Conservation (phyloP, 202 grass and related monocot genomes). For the Setaria viridis region DNA sequence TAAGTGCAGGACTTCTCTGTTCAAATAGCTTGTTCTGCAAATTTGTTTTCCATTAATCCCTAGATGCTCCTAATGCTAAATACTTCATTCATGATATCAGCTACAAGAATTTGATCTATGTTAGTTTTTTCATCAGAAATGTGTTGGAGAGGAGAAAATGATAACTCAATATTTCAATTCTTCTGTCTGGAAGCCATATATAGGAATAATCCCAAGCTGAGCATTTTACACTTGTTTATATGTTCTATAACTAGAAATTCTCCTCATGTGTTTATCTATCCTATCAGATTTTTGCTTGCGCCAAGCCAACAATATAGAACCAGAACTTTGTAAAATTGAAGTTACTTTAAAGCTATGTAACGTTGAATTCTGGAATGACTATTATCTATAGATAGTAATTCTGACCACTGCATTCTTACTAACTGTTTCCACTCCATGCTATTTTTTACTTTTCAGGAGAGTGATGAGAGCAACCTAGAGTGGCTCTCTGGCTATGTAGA, state of each 20-base stretch:
- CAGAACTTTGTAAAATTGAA: not conserved
- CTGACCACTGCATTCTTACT: conserved; percentile 34
- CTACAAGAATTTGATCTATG: not conserved
- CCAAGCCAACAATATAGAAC: not conserved
- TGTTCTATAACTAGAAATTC: not conserved
- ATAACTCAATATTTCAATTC: conserved; percentile 15
- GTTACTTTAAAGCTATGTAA: not conserved
- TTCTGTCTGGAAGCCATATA: not conserved
- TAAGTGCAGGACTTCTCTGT: conserved; percentile 25
- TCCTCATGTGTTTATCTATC: not conserved
- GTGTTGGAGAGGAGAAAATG: conserved; percentile 2
- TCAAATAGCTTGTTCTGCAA: conserved; percentile 3
- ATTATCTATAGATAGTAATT: not conserved
- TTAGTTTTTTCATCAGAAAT: conserved; percentile 17
- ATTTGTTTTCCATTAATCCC: not conserved
- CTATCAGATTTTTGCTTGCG: not conserved
- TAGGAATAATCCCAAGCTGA: not conserved
- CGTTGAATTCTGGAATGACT: not conserved
- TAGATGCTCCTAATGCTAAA: not conserved
- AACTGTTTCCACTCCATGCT: conserved; percentile 27
- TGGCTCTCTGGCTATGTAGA: conserved; percentile 91
- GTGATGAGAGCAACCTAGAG: conserved; percentile 56
- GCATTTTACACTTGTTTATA: not conserved
- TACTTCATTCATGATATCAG: not conserved
- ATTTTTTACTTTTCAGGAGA: conserved; percentile 67